Evolutionary conservation across 257 asterid species (phyloP).

Genomic region (Lavandula angustifolia): DNA sequence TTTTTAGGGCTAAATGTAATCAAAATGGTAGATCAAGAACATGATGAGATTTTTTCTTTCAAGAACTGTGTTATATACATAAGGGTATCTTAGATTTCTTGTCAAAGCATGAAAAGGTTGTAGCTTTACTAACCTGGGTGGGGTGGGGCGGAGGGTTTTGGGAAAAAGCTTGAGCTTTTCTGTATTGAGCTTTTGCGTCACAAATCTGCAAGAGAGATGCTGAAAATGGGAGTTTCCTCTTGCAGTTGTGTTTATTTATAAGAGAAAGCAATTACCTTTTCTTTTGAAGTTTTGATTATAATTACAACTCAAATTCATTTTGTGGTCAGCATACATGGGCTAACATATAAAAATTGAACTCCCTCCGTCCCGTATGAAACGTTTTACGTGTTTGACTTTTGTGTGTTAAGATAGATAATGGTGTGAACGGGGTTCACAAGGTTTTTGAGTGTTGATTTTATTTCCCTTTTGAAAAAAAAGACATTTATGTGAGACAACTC

Average conservation of each 20-base stretch:
- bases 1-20: constrained; percentile 5
- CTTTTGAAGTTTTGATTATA: constrained; percentile 13
- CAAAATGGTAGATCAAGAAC: neutral
- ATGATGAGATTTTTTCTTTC: neutral
- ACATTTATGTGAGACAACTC: no score
- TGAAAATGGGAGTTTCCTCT: constrained; percentile 55
- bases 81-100: constrained; percentile 4
- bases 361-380: no score
- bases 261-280: constrained; percentile 33
- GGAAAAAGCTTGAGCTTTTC: constrained; percentile 25
- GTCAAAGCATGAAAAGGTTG: neutral
- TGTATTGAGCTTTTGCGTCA: constrained; percentile 35
- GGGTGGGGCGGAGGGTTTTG: constrained; percentile 11
- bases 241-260: constrained; percentile 54
- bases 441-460: no score
- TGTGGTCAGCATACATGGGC: constrained; percentile 18
- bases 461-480: no score
- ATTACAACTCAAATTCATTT: constrained; percentile 15
- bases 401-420: neutral
- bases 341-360: constrained; percentile 9
- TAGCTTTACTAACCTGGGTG: constrained; percentile 28
- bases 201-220: constrained; percentile 45
- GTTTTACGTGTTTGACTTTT: no score
- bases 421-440: no score
- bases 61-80: no score